phyloP scores from a whole-genome alignment of 78 protist genomes.

The Dictyostelium intermedium region DNA sequence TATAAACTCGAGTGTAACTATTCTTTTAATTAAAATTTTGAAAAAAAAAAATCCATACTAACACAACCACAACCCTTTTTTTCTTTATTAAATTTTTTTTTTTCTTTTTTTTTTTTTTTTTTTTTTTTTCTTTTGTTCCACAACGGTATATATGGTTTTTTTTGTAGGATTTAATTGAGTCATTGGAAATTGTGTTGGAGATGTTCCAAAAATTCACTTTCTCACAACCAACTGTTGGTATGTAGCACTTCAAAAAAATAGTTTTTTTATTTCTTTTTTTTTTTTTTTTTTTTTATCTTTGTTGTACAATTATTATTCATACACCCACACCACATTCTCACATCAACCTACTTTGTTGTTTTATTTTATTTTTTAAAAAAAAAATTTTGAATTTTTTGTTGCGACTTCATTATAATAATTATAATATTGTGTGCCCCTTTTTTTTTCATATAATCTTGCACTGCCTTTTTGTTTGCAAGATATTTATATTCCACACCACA shows the following conservation, averaged over 20 bases:
- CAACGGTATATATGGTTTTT: too few species aligned
- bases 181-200: neutral
- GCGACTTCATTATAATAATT: neutral
- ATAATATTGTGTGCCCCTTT: neutral
- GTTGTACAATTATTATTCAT: neutral
- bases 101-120: neutral
- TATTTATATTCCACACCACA: neutral
- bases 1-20: neutral
- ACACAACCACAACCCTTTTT: neutral
- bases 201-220: constrained; percentile 13
- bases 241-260: neutral
- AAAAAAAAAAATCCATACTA: neutral
- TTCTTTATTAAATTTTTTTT: too few species aligned
- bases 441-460: neutral
- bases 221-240: constrained; percentile 1
- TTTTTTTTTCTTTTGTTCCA: neutral
- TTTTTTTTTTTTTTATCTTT: neutral
- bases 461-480: neutral
- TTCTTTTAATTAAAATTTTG: neutral
- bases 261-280: neutral
- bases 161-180: constrained; percentile 9
- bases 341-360: neutral
- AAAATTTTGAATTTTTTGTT: neutral
- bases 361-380: too few species aligned
- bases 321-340: neutral